Evolutionary conservation across 306 rosid genomes (phyloP), one percentile per base, ranked within the genome.

Genomic region (Hippophae tibetana): DNA sequence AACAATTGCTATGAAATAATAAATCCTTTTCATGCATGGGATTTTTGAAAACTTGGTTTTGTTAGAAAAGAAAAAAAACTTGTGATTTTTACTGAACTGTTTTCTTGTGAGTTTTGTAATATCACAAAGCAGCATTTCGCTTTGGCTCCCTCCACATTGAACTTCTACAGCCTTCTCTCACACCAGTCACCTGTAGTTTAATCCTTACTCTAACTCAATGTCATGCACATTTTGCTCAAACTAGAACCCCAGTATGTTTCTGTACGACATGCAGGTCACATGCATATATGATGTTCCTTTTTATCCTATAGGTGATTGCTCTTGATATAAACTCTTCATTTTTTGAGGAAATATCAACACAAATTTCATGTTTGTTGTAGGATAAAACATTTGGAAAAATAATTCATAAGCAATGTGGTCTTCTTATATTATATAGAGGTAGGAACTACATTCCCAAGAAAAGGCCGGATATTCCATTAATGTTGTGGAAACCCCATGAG

Each of bases 401-500:
- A 66, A 71, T 92, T 63, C 82, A 73, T 47, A 83, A 81, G 67
- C 96, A 83, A 41, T 84, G 96, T 51, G 87, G 98, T 69, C 67
- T 80, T 53, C 82, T 88, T 60, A 67, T 92, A n/a, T 73, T 92
- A 69, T 88, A 69, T 76, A 81, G 95, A 74, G 96, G 99, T 63
- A 83, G 96, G 76, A 72, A 92, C 69, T 92, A 87, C 75, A 79
- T 60, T 52, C 81, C 78, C 42, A 85, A 71, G 72, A 82, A 75
- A 65, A 74, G 93, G 82, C 95, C 96, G 53, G 67, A 63, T 52
- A 76, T 87, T 78, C 99, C 99, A 53, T 65, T 83, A 57, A 92
- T 88, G 99, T 70, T 92, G 75, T 92, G 99, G 99, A 87, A 74
- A 71, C 96, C 99, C 51, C 89, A 85, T 46, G 96, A 85, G 58